Percentiles rank a stretch among this genome's conserved stretches.
Conservation (phyloP, 805 yeast genomes). For the Yarrowia phangngaensis region DNA sequence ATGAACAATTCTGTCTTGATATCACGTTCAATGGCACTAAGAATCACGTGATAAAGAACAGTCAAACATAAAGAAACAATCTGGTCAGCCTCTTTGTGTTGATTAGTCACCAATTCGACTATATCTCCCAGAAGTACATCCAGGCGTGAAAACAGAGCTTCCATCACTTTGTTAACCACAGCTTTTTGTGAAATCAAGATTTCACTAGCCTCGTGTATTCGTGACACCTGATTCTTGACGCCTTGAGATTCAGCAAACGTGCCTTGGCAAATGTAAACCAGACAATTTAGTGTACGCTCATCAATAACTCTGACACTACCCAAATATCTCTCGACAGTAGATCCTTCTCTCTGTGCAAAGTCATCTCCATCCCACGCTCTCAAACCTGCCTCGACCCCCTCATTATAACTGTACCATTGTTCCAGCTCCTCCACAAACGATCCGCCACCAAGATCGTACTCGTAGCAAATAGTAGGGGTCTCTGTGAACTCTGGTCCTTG, state of each 20-base stretch:
- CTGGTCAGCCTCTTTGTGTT: background rate
- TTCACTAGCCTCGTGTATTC: background rate
- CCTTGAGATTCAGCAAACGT: background rate
- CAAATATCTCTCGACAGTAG: background rate
- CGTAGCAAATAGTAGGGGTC: slow-evolving; percentile 47
- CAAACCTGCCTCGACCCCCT: background rate
- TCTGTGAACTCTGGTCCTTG: slow-evolving; percentile 26
- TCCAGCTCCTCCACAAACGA: slow-evolving; percentile 44
- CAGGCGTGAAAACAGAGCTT: background rate
- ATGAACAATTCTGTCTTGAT: background rate
- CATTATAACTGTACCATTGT: slow-evolving; percentile 45
- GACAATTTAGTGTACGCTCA: background rate
- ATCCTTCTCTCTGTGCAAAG: background rate
- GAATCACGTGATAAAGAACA: slow-evolving; percentile 1
- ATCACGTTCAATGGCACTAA: background rate
- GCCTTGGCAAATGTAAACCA: slow-evolving; percentile 9
- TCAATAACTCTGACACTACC: background rate
- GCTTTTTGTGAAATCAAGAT: background rate
- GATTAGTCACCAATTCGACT: slow-evolving; percentile 2
- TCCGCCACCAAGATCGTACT: slow-evolving; percentile 40
- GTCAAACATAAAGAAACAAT: background rate
- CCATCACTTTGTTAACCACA: background rate
- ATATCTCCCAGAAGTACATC: slow-evolving; percentile 4
- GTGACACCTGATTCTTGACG: background rate
- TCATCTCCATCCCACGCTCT: slow-evolving; percentile 18